Evolutionary conservation across 148 eudicot species (phyloP).

Genomic region (Pharnaceum exiguum): DNA sequence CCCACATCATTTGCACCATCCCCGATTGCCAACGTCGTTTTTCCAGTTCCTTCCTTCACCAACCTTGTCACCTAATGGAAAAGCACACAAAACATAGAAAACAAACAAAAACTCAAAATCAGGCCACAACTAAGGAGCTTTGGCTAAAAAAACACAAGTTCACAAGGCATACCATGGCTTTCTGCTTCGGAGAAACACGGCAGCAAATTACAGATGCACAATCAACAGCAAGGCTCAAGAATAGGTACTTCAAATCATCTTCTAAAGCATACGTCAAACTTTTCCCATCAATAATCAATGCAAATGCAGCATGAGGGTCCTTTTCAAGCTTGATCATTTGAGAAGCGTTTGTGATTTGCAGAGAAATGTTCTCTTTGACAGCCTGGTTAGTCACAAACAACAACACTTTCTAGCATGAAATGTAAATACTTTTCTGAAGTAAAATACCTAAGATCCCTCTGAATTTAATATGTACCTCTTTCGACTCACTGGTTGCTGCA

Average conservation of each 20-base stretch:
- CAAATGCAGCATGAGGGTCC: constrained; percentile 92
- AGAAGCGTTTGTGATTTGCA: constrained; percentile 73
- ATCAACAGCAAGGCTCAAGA: constrained; percentile 65
- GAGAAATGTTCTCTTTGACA: constrained; percentile 50
- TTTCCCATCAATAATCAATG: constrained; percentile 89
- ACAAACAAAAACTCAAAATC: not conserved
- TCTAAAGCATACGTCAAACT: constrained; percentile 66
- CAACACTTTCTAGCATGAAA: constrained; percentile 24
- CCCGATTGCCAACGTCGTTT: constrained; percentile 86
- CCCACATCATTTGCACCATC: constrained; percentile 99
- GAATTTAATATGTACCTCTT: constrained; percentile 44
- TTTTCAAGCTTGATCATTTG: constrained; percentile 81
- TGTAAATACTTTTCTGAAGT: constrained; percentile 10
- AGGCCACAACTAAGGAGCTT: not conserved
- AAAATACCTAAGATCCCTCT: constrained; percentile 3
- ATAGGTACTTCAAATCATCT: constrained; percentile 74
- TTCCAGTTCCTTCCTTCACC: constrained; percentile 94
- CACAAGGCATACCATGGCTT: constrained; percentile 62
- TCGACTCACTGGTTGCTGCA: constrained; percentile 38
- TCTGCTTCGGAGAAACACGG: constrained; percentile 95
- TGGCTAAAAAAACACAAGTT: not conserved
- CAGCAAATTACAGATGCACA: constrained; percentile 98
- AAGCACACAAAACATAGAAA: not conserved
- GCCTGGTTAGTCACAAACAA: constrained; percentile 39
- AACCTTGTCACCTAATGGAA: constrained; percentile 73